These are phyloP conservation scores for Neotropicomus parvogracilis DNA, from an alignment of 1,284 basidiomycete genomes.

Conservation along the genomic window DNA sequence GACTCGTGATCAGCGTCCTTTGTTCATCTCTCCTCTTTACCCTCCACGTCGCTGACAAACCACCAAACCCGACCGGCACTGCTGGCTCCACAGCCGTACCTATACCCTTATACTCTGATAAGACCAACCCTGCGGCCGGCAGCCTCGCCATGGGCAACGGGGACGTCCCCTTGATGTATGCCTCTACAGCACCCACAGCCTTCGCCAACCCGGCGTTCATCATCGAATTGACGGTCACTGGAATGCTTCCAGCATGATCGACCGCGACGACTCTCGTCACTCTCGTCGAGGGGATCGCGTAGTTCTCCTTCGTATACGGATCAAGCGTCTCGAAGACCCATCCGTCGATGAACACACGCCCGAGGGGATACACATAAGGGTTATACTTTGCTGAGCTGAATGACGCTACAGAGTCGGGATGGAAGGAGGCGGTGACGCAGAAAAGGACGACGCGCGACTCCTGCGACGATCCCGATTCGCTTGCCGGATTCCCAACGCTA, in stretches of 20 bases:
- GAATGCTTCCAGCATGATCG: constrained; percentile 87
- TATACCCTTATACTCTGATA: constrained; percentile 45
- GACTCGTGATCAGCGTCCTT: constrained; percentile 49
- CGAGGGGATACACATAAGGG: constrained; percentile 69
- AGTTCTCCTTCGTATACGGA: constrained; percentile 93
- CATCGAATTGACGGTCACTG: constrained; percentile 83
- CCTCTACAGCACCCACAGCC: constrained; percentile 68
- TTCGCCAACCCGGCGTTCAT: constrained; percentile 77
- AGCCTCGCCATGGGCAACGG: constrained; percentile 65
- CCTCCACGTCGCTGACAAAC: constrained; percentile 45
- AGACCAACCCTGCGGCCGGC: constrained; percentile 57
- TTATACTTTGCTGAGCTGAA: constrained; percentile 76
- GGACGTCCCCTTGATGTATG: constrained; percentile 59
- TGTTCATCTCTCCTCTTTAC: constrained; percentile 55
- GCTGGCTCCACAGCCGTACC: constrained; percentile 9
- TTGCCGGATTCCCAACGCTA: constrained; percentile 19
- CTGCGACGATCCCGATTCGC: constrained; percentile 26
- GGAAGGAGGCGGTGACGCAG: constrained; percentile 75
- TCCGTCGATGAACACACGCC: constrained; percentile 85
- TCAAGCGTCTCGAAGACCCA: constrained; percentile 98
- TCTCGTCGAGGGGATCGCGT: constrained; percentile 90
- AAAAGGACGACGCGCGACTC: constrained; percentile 59
- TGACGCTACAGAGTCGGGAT: constrained; percentile 53
- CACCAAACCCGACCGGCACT: constrained; percentile 1
- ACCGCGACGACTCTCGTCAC: constrained; percentile 87